phyloP scores from a whole-genome alignment of 768 basidiomycete genomes.

The Macrolepiota albuminosa region DNA sequence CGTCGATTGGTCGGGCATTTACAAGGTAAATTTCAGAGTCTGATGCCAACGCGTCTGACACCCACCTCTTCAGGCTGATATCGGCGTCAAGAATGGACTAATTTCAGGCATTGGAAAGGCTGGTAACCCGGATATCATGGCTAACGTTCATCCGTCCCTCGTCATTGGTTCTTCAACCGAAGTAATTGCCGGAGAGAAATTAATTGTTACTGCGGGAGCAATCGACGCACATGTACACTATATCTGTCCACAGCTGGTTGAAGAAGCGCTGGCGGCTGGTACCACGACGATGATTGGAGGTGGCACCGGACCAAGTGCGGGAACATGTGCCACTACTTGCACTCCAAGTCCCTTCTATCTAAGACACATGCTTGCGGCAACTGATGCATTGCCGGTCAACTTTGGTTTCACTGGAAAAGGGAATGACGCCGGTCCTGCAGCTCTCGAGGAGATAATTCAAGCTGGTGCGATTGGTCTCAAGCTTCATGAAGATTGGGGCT shows the following conservation, averaged over 20 bases:
- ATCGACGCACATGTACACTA: slow-evolving; percentile 92
- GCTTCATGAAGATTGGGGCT: slow-evolving; percentile 97
- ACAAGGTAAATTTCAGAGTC: slow-evolving; percentile 54
- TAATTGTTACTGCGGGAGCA: slow-evolving; percentile 91
- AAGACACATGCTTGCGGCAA: slow-evolving; percentile 86
- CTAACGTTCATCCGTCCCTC: slow-evolving; percentile 63
- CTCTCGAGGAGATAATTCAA: slow-evolving; percentile 38
- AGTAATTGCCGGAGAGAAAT: slow-evolving; percentile 92
- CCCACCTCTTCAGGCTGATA: slow-evolving; percentile 65
- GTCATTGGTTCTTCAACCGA: slow-evolving; percentile 90
- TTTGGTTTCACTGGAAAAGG: slow-evolving; percentile 96
- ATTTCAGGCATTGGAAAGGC: slow-evolving; percentile 95
- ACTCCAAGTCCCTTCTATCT: slow-evolving; percentile 90
- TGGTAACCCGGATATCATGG: slow-evolving; percentile 94
- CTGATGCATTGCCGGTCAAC: slow-evolving; percentile 86
- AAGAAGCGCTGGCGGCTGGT: slow-evolving; percentile 77
- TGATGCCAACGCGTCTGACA: neutral
- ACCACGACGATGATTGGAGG: slow-evolving; percentile 96
- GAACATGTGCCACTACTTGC: slow-evolving; percentile 92
- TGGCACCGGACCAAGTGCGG: slow-evolving; percentile 90
- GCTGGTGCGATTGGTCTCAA: slow-evolving; percentile 61
- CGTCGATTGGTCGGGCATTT: slow-evolving; percentile 92
- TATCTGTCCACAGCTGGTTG: slow-evolving; percentile 91
- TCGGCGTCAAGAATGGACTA: slow-evolving; percentile 79
- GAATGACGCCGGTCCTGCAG: slow-evolving; percentile 75